Evolutionary conservation across 73 alveolate genomes (phyloP).

Genomic region (Paramecium sexaurelia): DNA sequence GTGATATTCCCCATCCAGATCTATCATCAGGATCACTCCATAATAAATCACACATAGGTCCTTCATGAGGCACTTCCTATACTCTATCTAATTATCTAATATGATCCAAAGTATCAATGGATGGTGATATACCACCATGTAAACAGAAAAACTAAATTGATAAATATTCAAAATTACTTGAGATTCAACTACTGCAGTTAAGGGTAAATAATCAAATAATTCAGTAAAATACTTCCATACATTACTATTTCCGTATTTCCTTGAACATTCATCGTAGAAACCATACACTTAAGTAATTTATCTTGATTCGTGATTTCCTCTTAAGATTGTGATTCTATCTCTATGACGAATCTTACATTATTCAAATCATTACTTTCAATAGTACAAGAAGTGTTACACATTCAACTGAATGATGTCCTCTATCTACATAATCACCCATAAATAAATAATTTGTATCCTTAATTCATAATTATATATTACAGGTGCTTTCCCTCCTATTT

Average conservation of each 20-base stretch:
- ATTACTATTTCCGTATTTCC: constrained; percentile 81
- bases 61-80: constrained; percentile 90
- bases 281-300: constrained; percentile 83
- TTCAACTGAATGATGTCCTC: constrained; percentile 59
- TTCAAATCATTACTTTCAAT: background rate
- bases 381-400: background rate
- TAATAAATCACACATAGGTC: constrained; percentile 91
- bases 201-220: constrained; percentile 90
- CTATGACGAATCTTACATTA: constrained; percentile 21
- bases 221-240: constrained; percentile 93
- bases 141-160: constrained; percentile 86
- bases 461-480: constrained; percentile 21
- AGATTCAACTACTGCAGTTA: constrained; percentile 81
- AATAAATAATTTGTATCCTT: constrained; percentile 80
- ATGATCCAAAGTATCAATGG: constrained; percentile 76
- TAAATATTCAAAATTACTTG: constrained; percentile 41
- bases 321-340: constrained; percentile 87
- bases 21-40: constrained; percentile 88
- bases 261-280: constrained; percentile 83
- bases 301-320: constrained; percentile 97
- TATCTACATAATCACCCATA: constrained; percentile 88
- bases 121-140: constrained; percentile 98
- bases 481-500: constrained; percentile 79
- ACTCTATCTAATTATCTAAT: constrained; percentile 67
- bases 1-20: constrained; percentile 85